phyloP scores from a whole-genome alignment of 2,329 filamentous ascomycete species.

The Lecanicillium sp. region DNA sequence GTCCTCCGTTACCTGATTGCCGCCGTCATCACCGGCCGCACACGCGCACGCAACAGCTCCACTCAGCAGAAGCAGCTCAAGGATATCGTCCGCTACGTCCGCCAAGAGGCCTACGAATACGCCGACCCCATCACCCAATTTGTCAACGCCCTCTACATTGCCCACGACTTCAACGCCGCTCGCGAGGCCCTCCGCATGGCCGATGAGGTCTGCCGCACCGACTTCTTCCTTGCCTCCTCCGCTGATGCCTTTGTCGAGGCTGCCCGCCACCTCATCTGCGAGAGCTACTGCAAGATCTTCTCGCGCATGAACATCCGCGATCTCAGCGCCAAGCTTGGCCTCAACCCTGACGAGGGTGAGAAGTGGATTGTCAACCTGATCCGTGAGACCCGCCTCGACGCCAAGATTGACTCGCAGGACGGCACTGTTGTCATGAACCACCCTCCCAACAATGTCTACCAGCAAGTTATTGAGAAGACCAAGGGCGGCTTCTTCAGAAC shows the following conservation, averaged over 20 bases:
- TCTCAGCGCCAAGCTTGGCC: constrained; percentile 80
- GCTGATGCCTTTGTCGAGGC: constrained; percentile 88
- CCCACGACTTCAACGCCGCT: constrained; percentile 84
- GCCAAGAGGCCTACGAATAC: constrained; percentile 98
- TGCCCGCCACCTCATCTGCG: constrained; percentile 91
- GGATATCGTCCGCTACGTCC: constrained; percentile 89
- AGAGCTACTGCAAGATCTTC: constrained; percentile 99
- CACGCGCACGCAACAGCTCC: constrained; percentile 69
- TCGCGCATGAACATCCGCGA: constrained; percentile 98
- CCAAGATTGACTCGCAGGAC: constrained; percentile 99
- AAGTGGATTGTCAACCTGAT: constrained; percentile 99
- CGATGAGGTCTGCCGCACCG: constrained; percentile 81
- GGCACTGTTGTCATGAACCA: constrained; percentile 99
- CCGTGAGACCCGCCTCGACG: constrained; percentile 91
- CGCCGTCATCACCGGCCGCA: constrained; percentile 89
- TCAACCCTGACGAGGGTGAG: constrained; percentile 92
- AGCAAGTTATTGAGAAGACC: constrained; percentile 98
- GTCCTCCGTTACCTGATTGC: constrained; percentile 88
- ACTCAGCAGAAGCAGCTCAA: constrained; percentile 98
- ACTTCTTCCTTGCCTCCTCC: constrained; percentile 88
- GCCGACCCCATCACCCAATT: constrained; percentile 93
- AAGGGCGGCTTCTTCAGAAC: constrained; percentile 99
- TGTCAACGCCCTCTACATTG: constrained; percentile 89
- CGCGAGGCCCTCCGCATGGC: constrained; percentile 78
- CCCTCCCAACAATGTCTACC: constrained; percentile 95